A percentile compares a stretch with the other conserved stretches of the same genome.
These are phyloP conservation scores for Termitomyces sp. DNA, from an alignment of 768 basidiomycete genomes.

Conservation along the genomic window DNA sequence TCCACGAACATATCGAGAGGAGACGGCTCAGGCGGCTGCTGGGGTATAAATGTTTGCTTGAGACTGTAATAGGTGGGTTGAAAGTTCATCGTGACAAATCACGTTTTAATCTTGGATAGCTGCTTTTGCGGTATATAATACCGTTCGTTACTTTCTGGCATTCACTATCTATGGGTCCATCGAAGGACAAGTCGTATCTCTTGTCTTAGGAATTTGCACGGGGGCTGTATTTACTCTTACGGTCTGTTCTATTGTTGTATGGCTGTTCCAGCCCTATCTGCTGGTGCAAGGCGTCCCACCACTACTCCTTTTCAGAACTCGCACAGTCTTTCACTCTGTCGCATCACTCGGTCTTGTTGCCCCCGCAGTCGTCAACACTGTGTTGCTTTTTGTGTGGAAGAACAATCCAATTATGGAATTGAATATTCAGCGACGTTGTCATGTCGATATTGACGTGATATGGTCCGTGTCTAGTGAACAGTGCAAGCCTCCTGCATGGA, in stretches of 20 bases:
- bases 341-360: slow-evolving; percentile 43
- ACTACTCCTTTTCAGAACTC: slow-evolving; percentile 22
- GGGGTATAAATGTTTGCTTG: slow-evolving; percentile 22
- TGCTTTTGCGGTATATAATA: slow-evolving; percentile 56
- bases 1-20: slow-evolving; percentile 17
- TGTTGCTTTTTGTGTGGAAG: slow-evolving; percentile 49
- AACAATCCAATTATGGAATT: slow-evolving; percentile 29
- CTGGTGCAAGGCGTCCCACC: slow-evolving; percentile 24
- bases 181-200: slow-evolving; percentile 34
- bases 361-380: slow-evolving; percentile 51
- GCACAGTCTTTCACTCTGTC: slow-evolving; percentile 30
- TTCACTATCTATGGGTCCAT: slow-evolving; percentile 36
- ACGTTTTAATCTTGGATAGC: slow-evolving; percentile 25
- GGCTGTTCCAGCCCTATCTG: slow-evolving; percentile 32
- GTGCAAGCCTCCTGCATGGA: slow-evolving; percentile 34
- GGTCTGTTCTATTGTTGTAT: slow-evolving; percentile 29
- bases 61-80: slow-evolving; percentile 34
- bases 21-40: slow-evolving; percentile 25
- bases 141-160: slow-evolving; percentile 60
- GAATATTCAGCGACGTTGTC: slow-evolving; percentile 40
- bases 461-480: slow-evolving; percentile 42
- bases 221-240: slow-evolving; percentile 35
- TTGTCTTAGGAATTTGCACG: slow-evolving; percentile 45
- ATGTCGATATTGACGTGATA: slow-evolving; percentile 58
- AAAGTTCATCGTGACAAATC: neutral